Base-by-base conservation (phyloP, 2,329 filamentous ascomycete genomes). In the Fusarium sp. region DNA sequence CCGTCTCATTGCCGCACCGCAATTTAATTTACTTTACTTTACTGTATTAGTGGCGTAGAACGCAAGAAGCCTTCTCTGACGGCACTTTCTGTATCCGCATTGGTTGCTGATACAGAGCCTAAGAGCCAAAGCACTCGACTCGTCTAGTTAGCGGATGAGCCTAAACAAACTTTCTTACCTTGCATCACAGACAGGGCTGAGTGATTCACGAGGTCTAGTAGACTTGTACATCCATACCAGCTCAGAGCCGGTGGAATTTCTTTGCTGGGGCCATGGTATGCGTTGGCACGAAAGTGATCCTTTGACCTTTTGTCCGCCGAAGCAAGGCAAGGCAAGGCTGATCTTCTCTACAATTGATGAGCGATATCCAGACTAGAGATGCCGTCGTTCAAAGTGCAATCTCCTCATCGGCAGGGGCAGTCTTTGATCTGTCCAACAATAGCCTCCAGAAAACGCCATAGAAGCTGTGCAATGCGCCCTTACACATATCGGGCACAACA, bases 81-180 rank as follows among this genome's bases (percentile, higher is more conserved):
- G 16, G 12, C 18, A 43, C 25, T 28, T 28, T 16, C 23, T 50
- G 21, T 10, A 49, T 37, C 48, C 8, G 34, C 30, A 21, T 43
- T 25, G 16, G 19, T 21, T 48, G 58, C 39, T 23, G 43, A 23
- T 37, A 19, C 25, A 11, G 39, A 37, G 28, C 28, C 28, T 30
- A 30, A 30, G 28, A 55, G 46, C 25, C 61, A 64, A 58, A 64
- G 61, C 43, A 45, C 42, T 54, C 42, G 14, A 43, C 7, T 37
- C 34, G 34, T 37, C 34, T 37, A 37, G 34, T 37, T 42, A 34
- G 45, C 37, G 48, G 19, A 37, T 46, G 37, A 58, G 23, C 28
- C 43, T 59, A 53, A 69, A 62, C 59, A 69, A 69, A 65, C 61
- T 57, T 69, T 58, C 43, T 30, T 51, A 49, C 41, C 60, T 45